Base-by-base conservation (phyloP, 306 rosid species). In the Lupinus albus region DNA sequence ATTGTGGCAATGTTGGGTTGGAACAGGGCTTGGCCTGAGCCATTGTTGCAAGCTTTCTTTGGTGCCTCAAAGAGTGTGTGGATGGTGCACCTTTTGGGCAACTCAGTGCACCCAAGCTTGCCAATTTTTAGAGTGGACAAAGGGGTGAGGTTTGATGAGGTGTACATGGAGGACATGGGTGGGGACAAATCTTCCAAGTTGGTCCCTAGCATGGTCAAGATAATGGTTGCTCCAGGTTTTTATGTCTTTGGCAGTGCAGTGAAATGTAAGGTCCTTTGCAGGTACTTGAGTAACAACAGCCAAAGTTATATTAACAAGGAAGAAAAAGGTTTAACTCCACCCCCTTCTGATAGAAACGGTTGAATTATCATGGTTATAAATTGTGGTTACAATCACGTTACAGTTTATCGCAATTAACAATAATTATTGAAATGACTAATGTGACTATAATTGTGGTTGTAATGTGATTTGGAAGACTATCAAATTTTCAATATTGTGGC, bases 1-100 rank as follows among this genome's bases (percentile, higher is more conserved):
- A 90, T 94, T 20, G 96, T 94, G 1, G 87, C 87, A 0, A 84
- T 88, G 92, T 71, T 94, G 64, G 92, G 95, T 5, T 94, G 99
- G 99, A 94, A 90, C 70, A 80, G 97, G 21, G 96, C 97, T 1
- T 94, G 99, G 99, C 91, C 99, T 0, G 99, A 94, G 73, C 84
- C 95, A 13, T 33, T 94, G 6, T 72, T 94, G 79, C 97, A 94
- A 67, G 96, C 97, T 0, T 94, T 94, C 64, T 94, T 94, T 17
- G 85, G 80, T 6, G 99, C 97, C 1, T 81, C 99, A 0, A 94
- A 90, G 83, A 84, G 82, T 61, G 97, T 88, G 20, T 94, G 99
- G 97, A 68, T 86, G 81, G 87, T 85, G 5, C 97, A 94, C 53
- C 84, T 94, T n/a, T 53, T 94, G 51, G 92, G 95, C 9, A 90